phyloP scores from a whole-genome alignment of 1,139 yeast species.

The Pichia inconspicua region DNA sequence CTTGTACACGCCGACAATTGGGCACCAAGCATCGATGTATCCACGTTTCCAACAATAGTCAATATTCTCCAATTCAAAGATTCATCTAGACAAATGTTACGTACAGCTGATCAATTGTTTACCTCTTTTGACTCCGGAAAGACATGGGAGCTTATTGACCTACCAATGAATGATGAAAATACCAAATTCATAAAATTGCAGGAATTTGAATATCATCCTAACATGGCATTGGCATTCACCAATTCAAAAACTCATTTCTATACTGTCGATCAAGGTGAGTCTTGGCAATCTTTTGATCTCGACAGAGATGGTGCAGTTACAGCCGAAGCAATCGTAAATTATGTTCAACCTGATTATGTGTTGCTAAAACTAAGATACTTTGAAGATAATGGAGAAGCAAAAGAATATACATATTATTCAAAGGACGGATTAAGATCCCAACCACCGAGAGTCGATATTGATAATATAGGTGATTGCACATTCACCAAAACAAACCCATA shows the following conservation, averaged over 20 bases:
- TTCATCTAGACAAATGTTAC: conserved; percentile 40
- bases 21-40: conserved; percentile 2
- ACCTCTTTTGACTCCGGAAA: conserved; percentile 55
- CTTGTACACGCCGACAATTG: conserved; percentile 8
- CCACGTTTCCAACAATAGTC: conserved; percentile 1
- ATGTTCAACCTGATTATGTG: conserved; percentile 20
- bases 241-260: conserved; percentile 35
- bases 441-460: conserved; percentile 33
- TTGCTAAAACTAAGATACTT: conserved; percentile 16
- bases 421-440: conserved; percentile 44
- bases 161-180: conserved; percentile 25
- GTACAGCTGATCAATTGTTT: conserved; percentile 30
- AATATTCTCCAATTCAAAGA: conserved; percentile 45
- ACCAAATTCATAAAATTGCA: conserved; percentile 29
- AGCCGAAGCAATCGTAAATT: conserved; percentile 20
- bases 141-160: conserved; percentile 37
- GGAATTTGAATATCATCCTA: conserved; percentile 36
- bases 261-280: conserved; percentile 50
- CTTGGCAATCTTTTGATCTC: conserved; percentile 43
- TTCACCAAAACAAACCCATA: conserved; percentile 41
- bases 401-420: conserved; percentile 34
- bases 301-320: background rate
- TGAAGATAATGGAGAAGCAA: conserved; percentile 7
- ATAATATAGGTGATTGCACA: conserved; percentile 36
- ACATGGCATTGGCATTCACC: conserved; percentile 50